Evolutionary conservation across 306 rosid species (phyloP).

Genomic region (Fragaria nilgerrensis): DNA sequence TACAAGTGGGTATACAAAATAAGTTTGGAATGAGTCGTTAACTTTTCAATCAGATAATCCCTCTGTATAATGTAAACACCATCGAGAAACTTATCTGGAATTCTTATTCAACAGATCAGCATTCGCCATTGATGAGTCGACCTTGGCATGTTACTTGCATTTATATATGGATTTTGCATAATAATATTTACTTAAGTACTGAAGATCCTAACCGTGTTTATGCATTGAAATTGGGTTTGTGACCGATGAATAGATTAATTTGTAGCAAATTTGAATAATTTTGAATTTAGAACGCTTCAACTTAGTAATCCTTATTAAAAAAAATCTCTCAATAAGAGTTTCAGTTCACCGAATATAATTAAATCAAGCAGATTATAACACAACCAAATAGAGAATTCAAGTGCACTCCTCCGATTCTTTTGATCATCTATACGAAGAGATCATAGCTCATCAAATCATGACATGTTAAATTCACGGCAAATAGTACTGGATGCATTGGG

Average conservation of each 20-base stretch:
- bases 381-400: background rate
- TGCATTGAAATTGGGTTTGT: background rate
- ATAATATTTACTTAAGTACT: no score
- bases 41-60: background rate
- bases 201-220: background rate
- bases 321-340: no score
- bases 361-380: background rate
- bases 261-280: no score
- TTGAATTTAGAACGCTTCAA: no score
- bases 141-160: background rate
- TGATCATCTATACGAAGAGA: background rate
- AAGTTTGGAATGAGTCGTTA: background rate
- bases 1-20: background rate
- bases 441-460: background rate
- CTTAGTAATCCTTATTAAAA: fast-evolving
- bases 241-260: background rate
- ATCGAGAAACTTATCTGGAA: background rate
- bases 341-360: background rate
- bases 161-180: background rate
- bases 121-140: background rate
- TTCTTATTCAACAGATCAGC: no score
- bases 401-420: background rate
- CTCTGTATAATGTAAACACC: background rate
- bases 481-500: no score
- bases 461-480: background rate